Conservation (phyloP, 1,284 basidiomycete species). For the Tilletia horrida region DNA sequence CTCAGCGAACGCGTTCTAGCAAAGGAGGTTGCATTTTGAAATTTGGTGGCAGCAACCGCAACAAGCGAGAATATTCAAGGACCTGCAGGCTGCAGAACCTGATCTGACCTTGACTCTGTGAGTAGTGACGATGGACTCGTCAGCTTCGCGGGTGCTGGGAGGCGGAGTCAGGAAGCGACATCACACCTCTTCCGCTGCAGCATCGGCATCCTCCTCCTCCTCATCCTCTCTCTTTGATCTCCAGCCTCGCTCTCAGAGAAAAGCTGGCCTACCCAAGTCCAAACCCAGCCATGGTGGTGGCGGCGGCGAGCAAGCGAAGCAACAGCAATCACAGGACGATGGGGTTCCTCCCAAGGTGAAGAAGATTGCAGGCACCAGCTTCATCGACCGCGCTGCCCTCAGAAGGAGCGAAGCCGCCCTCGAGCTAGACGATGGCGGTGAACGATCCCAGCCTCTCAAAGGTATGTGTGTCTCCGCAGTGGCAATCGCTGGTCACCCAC, state of each 20-base stretch:
- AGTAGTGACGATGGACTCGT: neutral
- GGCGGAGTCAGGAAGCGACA: neutral
- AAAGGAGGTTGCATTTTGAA: too few relatives aligned
- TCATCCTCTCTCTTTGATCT: constrained; percentile 3
- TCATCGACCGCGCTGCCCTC: constrained; percentile 11
- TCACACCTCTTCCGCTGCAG: too few relatives aligned
- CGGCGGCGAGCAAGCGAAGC: neutral
- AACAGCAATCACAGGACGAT: neutral
- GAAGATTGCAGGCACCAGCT: neutral
- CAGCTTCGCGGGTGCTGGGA: constrained; percentile 1
- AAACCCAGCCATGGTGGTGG: neutral
- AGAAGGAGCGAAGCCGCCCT: neutral
- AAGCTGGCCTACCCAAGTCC: neutral
- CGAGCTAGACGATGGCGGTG: neutral
- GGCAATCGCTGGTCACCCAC: too few relatives aligned
- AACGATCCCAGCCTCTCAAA: neutral
- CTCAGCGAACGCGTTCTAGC: too few relatives aligned
- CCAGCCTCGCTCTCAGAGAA: constrained; percentile 6
- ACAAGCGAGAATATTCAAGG: too few relatives aligned
- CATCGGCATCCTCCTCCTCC: neutral
- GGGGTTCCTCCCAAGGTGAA: constrained; percentile 13
- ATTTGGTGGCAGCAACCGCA: too few relatives aligned
- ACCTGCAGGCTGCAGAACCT: too few relatives aligned
- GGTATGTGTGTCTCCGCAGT: too few relatives aligned
- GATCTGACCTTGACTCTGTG: too few relatives aligned